A percentile compares a stretch with the other conserved stretches of the same genome.
phyloP scores from a whole-genome alignment of 129 eudicot genomes.

The Centrapalus pauciflorus region DNA sequence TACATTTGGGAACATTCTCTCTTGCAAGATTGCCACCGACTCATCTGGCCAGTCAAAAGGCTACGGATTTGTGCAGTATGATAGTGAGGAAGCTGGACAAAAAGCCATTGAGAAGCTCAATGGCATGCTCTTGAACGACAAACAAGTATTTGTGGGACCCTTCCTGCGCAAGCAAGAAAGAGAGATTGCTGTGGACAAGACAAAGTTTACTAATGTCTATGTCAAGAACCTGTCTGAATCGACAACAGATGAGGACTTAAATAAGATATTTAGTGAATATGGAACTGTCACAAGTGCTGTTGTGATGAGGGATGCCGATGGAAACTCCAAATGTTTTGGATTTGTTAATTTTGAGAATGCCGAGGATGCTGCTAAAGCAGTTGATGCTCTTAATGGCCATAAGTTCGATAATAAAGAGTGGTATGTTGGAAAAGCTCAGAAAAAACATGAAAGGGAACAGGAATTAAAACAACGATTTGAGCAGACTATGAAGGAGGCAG shows the following conservation, averaged over 20 bases:
- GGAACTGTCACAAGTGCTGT: slow-evolving; percentile 67
- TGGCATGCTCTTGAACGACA: slow-evolving; percentile 72
- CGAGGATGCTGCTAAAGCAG: slow-evolving; percentile 74
- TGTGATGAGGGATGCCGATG: slow-evolving; percentile 73
- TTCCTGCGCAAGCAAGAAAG: slow-evolving; percentile 72
- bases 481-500: slow-evolving; percentile 62
- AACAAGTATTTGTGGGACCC: slow-evolving; percentile 75
- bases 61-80: slow-evolving; percentile 89
- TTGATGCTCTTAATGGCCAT: slow-evolving; percentile 63
- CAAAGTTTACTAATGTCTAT: slow-evolving; percentile 61
- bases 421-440: too few relatives aligned
- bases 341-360: slow-evolving; percentile 77
- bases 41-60: slow-evolving; percentile 71
- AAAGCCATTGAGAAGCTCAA: slow-evolving; percentile 78
- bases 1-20: slow-evolving; percentile 63
- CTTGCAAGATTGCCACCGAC: slow-evolving; percentile 82
- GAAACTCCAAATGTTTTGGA: slow-evolving; percentile 77
- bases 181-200: slow-evolving; percentile 50
- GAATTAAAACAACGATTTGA: slow-evolving; percentile 61
- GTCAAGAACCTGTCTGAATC: slow-evolving; percentile 73
- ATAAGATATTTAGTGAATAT: slow-evolving; percentile 57
- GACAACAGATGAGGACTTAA: slow-evolving; percentile 60
- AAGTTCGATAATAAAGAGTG: slow-evolving; percentile 71
- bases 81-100: slow-evolving; percentile 66
- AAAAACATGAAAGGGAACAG: slow-evolving; percentile 70